Percentiles rank a stretch among this genome's conserved stretches.
phyloP scores from a whole-genome alignment of 805 yeast species.

The Teunomyces lycoperdinae region DNA sequence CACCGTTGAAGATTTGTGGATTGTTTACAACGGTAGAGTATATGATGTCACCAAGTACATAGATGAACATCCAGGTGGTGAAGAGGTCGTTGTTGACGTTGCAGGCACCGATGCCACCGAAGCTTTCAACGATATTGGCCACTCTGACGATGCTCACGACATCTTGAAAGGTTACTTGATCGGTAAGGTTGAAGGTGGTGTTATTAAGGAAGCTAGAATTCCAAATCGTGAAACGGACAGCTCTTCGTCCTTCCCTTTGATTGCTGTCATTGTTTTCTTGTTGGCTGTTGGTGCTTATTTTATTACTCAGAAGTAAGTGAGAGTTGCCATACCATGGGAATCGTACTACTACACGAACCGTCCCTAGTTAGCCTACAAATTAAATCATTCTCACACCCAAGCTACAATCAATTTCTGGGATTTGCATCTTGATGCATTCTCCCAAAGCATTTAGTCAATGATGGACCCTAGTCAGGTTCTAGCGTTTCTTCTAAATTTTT shows the following conservation, averaged over 20 bases:
- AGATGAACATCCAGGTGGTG: slow-evolving; percentile 50
- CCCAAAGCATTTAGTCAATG: background rate
- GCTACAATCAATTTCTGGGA: background rate
- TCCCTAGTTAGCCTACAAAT: background rate
- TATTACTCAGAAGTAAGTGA: slow-evolving; percentile 20
- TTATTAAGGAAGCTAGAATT: slow-evolving; percentile 27
- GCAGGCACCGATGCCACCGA: slow-evolving; percentile 47
- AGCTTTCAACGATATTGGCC: slow-evolving; percentile 78
- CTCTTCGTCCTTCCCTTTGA: slow-evolving; percentile 24
- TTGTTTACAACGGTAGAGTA: slow-evolving; percentile 43
- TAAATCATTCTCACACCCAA: background rate
- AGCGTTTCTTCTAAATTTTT: background rate
- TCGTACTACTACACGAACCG: background rate
- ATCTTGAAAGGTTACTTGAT: slow-evolving; percentile 63
- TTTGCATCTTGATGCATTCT: background rate
- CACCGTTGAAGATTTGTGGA: slow-evolving; percentile 41
- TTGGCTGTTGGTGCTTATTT: slow-evolving; percentile 46
- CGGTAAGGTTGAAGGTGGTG: slow-evolving; percentile 75
- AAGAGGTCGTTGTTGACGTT: slow-evolving; percentile 42
- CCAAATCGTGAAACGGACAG: slow-evolving; percentile 15
- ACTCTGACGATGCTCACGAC: slow-evolving; percentile 92
- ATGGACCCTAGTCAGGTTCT: background rate
- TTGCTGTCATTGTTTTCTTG: slow-evolving; percentile 35
- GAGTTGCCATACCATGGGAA: background rate
- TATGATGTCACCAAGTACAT: slow-evolving; percentile 41